Conservation (phyloP, 306 rosid genomes). For the Trifolium pratense region DNA sequence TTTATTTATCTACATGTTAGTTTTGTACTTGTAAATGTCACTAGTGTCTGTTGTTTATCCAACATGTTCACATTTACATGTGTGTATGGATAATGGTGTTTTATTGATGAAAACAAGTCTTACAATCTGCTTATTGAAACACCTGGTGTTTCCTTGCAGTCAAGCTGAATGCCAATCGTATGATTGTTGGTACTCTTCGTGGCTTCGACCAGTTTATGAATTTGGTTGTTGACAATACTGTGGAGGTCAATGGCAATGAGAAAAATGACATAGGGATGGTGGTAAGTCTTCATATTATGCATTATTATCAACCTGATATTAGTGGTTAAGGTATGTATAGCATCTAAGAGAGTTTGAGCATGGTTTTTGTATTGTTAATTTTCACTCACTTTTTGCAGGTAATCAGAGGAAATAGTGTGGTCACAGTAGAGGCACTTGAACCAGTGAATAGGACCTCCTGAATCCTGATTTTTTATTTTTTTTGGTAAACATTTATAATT, state of each 20-base stretch:
- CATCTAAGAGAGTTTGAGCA: not conserved
- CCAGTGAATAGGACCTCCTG: conserved; percentile 70
- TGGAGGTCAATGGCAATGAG: conserved; percentile 88
- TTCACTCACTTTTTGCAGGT: conserved; percentile 64
- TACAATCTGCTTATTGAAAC: not conserved
- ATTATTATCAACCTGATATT: not conserved
- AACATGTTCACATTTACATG: too few species aligned
- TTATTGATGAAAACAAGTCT: conserved; percentile 4
- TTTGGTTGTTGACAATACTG: conserved; percentile 90
- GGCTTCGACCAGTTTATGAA: conserved; percentile 99
- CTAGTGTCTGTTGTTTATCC: not conserved
- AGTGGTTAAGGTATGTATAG: not conserved
- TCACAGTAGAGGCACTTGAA: conserved; percentile 98
- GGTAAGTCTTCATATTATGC: conserved; percentile 60
- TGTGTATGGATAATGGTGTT: not conserved
- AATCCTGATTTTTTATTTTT: conserved; percentile 23
- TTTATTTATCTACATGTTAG: not conserved
- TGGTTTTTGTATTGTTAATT: conserved; percentile 18
- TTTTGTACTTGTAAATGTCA: not conserved
- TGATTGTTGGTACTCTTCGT: conserved; percentile 90
- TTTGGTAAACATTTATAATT: conserved; percentile 4
- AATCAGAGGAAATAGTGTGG: conserved; percentile 93
- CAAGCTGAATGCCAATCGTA: conserved; percentile 88
- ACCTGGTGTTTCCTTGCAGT: conserved; percentile 54
- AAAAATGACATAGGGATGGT: conserved; percentile 92